Conservation (phyloP, 2,329 filamentous ascomycete genomes). For the Magnaporthiopsis poae region DNA sequence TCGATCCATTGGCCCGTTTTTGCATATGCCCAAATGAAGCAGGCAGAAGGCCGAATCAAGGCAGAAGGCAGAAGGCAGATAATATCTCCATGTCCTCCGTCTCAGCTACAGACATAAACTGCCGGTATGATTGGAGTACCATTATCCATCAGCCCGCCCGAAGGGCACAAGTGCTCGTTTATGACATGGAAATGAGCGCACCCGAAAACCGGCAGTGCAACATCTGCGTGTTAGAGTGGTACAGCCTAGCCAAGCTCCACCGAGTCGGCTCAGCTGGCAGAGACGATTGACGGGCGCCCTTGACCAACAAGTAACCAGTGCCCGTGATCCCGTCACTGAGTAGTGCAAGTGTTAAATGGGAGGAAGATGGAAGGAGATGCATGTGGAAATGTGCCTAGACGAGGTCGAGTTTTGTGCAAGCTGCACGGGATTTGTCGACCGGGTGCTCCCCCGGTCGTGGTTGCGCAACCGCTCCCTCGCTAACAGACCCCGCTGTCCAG, state of each 20-base stretch:
- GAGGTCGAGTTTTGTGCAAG: too few species aligned
- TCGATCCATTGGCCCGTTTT: too few species aligned
- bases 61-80: too few species aligned
- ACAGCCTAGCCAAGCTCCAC: neutral
- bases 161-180: neutral
- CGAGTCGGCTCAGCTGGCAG: too few species aligned
- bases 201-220: neutral
- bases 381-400: too few species aligned
- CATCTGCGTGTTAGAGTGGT: neutral
- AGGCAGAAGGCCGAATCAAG: too few species aligned
- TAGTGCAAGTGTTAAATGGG: too few species aligned
- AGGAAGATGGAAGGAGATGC: too few species aligned
- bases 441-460: neutral
- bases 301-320: too few species aligned
- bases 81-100: neutral
- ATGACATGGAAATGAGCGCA: neutral
- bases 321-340: too few species aligned
- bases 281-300: too few species aligned
- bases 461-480: neutral
- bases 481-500: neutral
- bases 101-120: neutral
- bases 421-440: neutral
- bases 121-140: neutral
- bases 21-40: too few species aligned
- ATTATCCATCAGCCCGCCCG: neutral